Conservation (phyloP, 352 stramenopile species). For the Phytopythium litorale region DNA sequence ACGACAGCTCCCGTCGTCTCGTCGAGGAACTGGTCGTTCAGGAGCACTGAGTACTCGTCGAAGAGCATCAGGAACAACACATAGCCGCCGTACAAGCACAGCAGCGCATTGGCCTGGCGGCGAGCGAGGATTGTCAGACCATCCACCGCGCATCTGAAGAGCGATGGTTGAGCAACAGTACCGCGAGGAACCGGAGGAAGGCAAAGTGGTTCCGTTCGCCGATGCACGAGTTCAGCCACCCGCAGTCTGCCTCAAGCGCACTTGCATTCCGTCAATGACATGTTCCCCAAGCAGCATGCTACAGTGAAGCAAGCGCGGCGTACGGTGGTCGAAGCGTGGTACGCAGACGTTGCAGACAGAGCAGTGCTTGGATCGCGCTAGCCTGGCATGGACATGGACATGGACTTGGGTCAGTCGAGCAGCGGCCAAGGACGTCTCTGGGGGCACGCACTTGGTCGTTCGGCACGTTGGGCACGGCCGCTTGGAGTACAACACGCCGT, state of each 20-base stretch:
- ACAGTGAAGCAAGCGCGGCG: background rate
- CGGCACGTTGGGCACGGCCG: conserved; percentile 43
- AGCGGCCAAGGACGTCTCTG: too few species aligned
- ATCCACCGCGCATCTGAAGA: background rate
- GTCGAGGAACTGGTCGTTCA: conserved; percentile 42
- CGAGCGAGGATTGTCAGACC: background rate
- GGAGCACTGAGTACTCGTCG: conserved; percentile 33
- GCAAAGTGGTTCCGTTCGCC: conserved; percentile 53
- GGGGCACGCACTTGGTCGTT: conserved; percentile 29
- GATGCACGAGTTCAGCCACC: conserved; percentile 67
- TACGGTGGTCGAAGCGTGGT: conserved; percentile 63
- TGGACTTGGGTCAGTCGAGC: background rate
- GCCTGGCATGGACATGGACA: conserved; percentile 16
- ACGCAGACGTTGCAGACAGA: conserved; percentile 60
- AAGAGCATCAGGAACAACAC: conserved; percentile 43
- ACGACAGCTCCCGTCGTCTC: conserved; percentile 28
- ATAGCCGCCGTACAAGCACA: conserved; percentile 50
- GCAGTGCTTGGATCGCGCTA: conserved; percentile 70
- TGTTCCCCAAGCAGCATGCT: background rate
- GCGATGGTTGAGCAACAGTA: conserved; percentile 9
- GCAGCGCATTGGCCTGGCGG: conserved; percentile 38
- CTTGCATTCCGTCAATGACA: background rate
- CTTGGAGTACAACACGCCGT: conserved; percentile 36
- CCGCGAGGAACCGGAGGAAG: conserved; percentile 55
- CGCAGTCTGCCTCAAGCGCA: conserved; percentile 24